Evolutionary conservation across 306 rosid species (phyloP), one percentile per base, ranked within the genome.

Genomic region (Abrus pulchellus): DNA sequence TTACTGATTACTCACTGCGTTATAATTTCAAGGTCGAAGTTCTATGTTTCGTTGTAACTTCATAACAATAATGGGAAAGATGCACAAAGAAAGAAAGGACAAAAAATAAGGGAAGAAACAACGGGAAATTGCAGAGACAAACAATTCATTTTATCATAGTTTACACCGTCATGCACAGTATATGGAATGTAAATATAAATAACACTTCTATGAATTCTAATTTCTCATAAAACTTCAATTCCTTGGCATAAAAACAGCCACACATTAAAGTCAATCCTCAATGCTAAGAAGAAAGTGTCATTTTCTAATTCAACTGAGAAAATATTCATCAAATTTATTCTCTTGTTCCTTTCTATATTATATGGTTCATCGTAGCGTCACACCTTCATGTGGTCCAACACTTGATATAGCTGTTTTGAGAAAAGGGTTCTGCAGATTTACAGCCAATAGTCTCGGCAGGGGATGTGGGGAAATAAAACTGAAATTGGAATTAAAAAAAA

Each of bases 21-120:
- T 50, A 5, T 14, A 72, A 72, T 11, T 50, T 50, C 47, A 14
- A 70, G 47, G 62, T 50, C 75, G 33, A 70, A 33, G 60, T 62
- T 33, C 28, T 62, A 14, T 47, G 72, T 76, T 62, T 76, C 60
- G 0, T 48, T 48, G 53, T 34, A 48, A 34, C 14, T 75, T 32
- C 59, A 13, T 7, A 12, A 49, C 53, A 38, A 20, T 65, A n/a
- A n/a, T n/a, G 40, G 1, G 5, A 20, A 52, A 34, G 54, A 64
- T 40, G n/a, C 28, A 38, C 44, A 59, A 43, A 74, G 12, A 3
- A 74, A 28, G 40, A 57, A 74, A 12, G 3, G 11, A 3, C 3
- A 14, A 14, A 11, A 10, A 32, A 20, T 20, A 9, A 71, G 3
- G 13, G 33, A 32, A 33, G 3, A 33, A 52, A 72, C 32, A 9